phyloP scores from a whole-genome alignment of 129 eudicot genomes.

The Escallonia rubra region DNA sequence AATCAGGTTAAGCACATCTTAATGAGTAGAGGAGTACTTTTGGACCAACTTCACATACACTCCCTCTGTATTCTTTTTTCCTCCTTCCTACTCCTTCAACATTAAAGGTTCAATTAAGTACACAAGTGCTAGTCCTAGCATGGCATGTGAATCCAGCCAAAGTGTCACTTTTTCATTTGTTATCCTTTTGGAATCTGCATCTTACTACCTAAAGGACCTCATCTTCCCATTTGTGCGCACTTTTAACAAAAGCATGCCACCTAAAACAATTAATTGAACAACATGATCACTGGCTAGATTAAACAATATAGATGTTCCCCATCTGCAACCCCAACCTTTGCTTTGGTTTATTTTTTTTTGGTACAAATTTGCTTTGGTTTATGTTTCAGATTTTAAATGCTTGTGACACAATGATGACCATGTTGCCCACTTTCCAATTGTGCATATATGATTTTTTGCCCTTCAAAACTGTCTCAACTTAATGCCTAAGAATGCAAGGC shows the following conservation, averaged over 20 bases:
- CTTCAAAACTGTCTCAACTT: slow-evolving; percentile 17
- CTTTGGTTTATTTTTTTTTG: slow-evolving; percentile 18
- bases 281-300: slow-evolving; percentile 6
- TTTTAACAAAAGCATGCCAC: slow-evolving; percentile 24
- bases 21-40: too few relatives aligned
- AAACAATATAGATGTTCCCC: slow-evolving; percentile 11
- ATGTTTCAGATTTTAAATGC: slow-evolving; percentile 18
- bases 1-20: slow-evolving; percentile 8
- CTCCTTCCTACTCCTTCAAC: too few relatives aligned
- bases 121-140: slow-evolving; percentile 17
- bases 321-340: slow-evolving; percentile 7
- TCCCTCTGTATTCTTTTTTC: too few relatives aligned
- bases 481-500: slow-evolving; percentile 40
- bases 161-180: not conserved
- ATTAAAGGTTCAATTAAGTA: slow-evolving; percentile 8
- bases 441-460: slow-evolving; percentile 43
- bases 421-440: slow-evolving; percentile 32
- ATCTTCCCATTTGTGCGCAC: slow-evolving; percentile 17
- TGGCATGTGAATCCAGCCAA: slow-evolving; percentile 4
- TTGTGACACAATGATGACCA: slow-evolving; percentile 54
- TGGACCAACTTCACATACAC: too few relatives aligned
- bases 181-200: not conserved
- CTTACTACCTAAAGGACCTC: not conserved
- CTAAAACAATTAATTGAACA: slow-evolving; percentile 5
- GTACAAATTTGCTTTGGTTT: slow-evolving; percentile 19